Evolutionary conservation across 1,139 yeast species (phyloP).

Genomic region (Pichia sp.): DNA sequence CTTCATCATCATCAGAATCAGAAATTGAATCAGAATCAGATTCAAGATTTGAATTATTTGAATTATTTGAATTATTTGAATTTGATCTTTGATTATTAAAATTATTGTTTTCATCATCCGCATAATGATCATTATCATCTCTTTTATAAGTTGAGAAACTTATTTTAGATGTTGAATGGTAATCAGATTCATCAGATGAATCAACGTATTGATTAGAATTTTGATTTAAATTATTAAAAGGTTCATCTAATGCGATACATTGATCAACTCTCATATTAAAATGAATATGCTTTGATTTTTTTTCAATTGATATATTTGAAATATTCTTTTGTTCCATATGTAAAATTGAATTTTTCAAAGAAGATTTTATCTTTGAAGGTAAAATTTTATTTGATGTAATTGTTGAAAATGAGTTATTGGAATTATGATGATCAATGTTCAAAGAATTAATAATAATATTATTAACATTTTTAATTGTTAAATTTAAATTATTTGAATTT

Average conservation of each 20-base stretch:
- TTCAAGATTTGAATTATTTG: background rate
- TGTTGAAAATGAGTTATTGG: background rate
- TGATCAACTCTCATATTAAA: slow-evolving; percentile 92
- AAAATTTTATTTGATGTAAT: background rate
- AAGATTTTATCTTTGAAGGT: slow-evolving; percentile 13
- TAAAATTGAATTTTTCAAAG: slow-evolving; percentile 13
- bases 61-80: slow-evolving; percentile 14
- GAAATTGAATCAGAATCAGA: slow-evolving; percentile 15
- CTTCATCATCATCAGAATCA: slow-evolving; percentile 31
- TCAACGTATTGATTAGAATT: slow-evolving; percentile 24
- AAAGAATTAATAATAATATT: background rate
- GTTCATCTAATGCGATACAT: slow-evolving; percentile 62
- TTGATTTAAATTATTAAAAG: slow-evolving; percentile 17
- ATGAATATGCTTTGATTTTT: slow-evolving; percentile 63
- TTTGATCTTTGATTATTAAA: slow-evolving; percentile 13
- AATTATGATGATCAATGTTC: background rate
- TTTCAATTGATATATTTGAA: slow-evolving; percentile 8
- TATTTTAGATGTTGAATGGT: slow-evolving; percentile 13
- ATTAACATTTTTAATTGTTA: slow-evolving; percentile 1
- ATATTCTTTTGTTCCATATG: slow-evolving; percentile 6
- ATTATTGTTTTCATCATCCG: slow-evolving; percentile 21
- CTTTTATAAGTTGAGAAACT: slow-evolving; percentile 4
- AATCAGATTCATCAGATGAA: slow-evolving; percentile 26
- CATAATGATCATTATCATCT: slow-evolving; percentile 13
- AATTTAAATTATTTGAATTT: slow-evolving; percentile 3